Evolutionary conservation across 371 early-diverging fungal genomes (phyloP).

Genomic region (Lichtheimia hyalospora): DNA sequence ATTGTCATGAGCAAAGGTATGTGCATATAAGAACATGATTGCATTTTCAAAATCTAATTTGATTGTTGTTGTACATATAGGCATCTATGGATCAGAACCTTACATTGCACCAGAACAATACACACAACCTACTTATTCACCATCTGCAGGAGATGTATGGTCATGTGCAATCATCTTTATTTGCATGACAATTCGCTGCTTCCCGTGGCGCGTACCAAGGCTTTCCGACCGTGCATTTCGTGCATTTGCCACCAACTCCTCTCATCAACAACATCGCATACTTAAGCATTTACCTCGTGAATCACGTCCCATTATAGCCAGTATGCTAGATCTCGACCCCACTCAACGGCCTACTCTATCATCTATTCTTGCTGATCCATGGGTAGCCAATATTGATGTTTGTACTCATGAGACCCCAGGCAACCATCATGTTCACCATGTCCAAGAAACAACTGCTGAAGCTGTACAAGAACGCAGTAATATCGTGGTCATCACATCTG

Average conservation of each 20-base stretch:
- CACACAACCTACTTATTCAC: conserved; percentile 56
- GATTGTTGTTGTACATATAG: background rate
- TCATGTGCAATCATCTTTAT: conserved; percentile 75
- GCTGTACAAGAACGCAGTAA: conserved; percentile 11
- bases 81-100: conserved; percentile 67
- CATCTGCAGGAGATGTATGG: conserved; percentile 73
- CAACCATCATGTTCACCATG: conserved; percentile 49
- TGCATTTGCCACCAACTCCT: conserved; percentile 39
- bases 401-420: conserved; percentile 54
- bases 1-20: conserved; percentile 59
- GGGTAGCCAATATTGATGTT: conserved; percentile 59
- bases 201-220: conserved; percentile 72
- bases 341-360: conserved; percentile 39
- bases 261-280: conserved; percentile 43
- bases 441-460: conserved; percentile 13
- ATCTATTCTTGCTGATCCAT: conserved; percentile 46
- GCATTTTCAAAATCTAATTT: background rate
- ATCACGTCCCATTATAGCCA: conserved; percentile 37
- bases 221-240: conserved; percentile 51
- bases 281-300: conserved; percentile 55
- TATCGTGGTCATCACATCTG: conserved; percentile 20
- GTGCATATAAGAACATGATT: background rate
- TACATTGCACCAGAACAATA: conserved; percentile 92
- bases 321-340: conserved; percentile 58
- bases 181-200: conserved; percentile 72